Evolutionary conservation across 2,329 filamentous ascomycete genomes (phyloP), one percentile per base, ranked within the genome.

Genomic region (Hypoxylon sp.): DNA sequence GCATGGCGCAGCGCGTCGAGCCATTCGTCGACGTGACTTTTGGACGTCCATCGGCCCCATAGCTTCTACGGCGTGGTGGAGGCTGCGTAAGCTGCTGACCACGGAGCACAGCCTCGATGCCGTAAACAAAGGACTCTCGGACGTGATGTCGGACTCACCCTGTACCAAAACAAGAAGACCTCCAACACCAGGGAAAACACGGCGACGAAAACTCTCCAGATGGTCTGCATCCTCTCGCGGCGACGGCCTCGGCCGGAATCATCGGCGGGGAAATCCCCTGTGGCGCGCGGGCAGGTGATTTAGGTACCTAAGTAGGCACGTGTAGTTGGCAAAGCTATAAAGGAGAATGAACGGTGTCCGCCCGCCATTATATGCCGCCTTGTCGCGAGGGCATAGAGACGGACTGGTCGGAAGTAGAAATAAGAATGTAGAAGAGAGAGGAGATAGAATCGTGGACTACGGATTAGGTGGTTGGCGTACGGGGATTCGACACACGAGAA

Each of bases 1-100:
- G 91, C 89, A 56, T 85, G 82, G 49, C 81, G 81, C 43, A 96
- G 78, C 20, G 81, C 78, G 59, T 89, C 82, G 38, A 89, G 80
- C 77, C 91, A 88, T 51, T 86, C 77, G 63, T 89, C 85, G 45
- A 84, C 81, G 2, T 84, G 83, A 46, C 83, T 88, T 72, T 84
- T 88, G 62, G 82, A 81, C 53, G 77, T 83, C 79, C 87, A 88
- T 86, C 89, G 91, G 51, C 78, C 78, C 60, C 84, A 77, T 47
- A 91, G 76, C 78, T 85, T 88, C 90, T 94, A 73, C 48, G 60
- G 9, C 26, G 27, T 43, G 11, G n/a, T n/a, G n/a, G 11, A 20
- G 33, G 20, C 26, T 10, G 11, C 48, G 59, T 68, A 33, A 68
- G 67, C 42, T 18, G 52, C 48, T 29, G 37, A 46, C 20, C 17